Percentiles rank a stretch among this genome's conserved stretches.
phyloP scores from a whole-genome alignment of 2,329 filamentous ascomycete species.

The Scortechinia acanthostroma region DNA sequence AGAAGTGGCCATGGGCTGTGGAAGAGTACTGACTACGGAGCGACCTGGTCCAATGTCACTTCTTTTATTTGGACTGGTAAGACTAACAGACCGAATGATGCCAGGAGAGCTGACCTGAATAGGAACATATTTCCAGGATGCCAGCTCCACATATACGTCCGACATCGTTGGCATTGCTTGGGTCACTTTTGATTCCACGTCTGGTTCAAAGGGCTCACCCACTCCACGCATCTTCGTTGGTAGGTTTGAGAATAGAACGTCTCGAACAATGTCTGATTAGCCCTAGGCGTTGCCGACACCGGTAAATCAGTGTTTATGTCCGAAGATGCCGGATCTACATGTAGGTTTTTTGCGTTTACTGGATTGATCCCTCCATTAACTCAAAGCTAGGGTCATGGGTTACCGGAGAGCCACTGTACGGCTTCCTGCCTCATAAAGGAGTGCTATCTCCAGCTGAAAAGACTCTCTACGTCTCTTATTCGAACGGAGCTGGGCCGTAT shows the following conservation, averaged over 20 bases:
- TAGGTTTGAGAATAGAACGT: conserved; percentile 40
- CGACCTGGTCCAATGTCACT: conserved; percentile 44
- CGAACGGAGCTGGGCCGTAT: conserved; percentile 46
- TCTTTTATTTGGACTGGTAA: too few relatives aligned
- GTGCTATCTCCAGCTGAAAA: conserved; percentile 40
- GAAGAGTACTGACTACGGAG: conserved; percentile 48
- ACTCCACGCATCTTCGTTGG: conserved; percentile 50
- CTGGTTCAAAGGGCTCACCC: too few relatives aligned
- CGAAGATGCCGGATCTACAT: too few relatives aligned
- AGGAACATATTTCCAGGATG: conserved; percentile 35
- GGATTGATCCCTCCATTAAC: too few relatives aligned
- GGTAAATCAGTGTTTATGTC: too few relatives aligned
- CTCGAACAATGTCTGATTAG: too few relatives aligned
- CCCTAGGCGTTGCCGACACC: too few relatives aligned
- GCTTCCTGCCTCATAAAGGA: conserved; percentile 44
- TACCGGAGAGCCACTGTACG: too few relatives aligned
- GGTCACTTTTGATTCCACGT: conserved; percentile 47
- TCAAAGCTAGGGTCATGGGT: too few relatives aligned
- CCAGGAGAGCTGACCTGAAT: too few relatives aligned
- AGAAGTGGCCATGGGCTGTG: conserved; percentile 50
- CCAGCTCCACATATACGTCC: conserved; percentile 31
- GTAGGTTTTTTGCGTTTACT: too few relatives aligned
- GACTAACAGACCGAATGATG: too few relatives aligned
- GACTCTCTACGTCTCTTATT: conserved; percentile 44
- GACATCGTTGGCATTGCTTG: conserved; percentile 40